phyloP scores from a whole-genome alignment of 1,284 basidiomycete genomes.

The Boletus hoseneyae region DNA sequence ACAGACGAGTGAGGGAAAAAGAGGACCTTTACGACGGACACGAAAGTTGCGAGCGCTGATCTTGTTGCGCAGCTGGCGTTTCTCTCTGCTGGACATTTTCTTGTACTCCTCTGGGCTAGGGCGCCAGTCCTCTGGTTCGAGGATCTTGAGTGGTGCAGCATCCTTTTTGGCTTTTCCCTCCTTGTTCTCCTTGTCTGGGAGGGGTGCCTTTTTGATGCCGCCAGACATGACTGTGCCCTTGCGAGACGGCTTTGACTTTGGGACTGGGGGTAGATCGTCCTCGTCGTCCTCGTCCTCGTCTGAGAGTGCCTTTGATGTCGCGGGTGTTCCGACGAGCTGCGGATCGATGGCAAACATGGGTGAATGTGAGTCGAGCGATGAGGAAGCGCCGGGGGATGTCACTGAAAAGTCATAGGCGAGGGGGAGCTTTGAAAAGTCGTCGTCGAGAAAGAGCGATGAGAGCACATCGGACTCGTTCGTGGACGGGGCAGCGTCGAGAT shows the following conservation, averaged over 20 bases:
- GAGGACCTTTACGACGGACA: conserved; percentile 81
- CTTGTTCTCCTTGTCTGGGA: conserved; percentile 38
- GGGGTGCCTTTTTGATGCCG: conserved; percentile 56
- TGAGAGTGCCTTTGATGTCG: conserved; percentile 35
- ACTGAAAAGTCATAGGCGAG: conserved; percentile 40
- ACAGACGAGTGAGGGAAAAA: conserved; percentile 1
- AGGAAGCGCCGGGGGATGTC: conserved; percentile 15
- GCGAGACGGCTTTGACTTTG: conserved; percentile 46
- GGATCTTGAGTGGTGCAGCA: conserved; percentile 20
- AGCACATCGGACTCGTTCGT: conserved; percentile 33
- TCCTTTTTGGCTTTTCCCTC: conserved; percentile 18
- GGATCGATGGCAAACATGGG: conserved; percentile 48
- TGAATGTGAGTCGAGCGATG: conserved; percentile 21
- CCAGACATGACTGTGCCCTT: conserved; percentile 71
- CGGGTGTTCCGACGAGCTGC: conserved; percentile 47
- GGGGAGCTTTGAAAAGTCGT: conserved; percentile 41
- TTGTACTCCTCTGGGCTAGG: conserved; percentile 92
- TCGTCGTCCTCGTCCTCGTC: conserved; percentile 33
- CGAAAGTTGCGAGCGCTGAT: conserved; percentile 95
- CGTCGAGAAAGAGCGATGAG: conserved; percentile 42
- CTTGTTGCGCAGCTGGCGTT: conserved; percentile 95
- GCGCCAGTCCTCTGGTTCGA: conserved; percentile 68
- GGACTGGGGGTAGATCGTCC: conserved; percentile 25
- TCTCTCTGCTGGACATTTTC: conserved; percentile 94
- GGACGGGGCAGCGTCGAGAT: conserved; percentile 42